phyloP scores from a whole-genome alignment of 345 rosid genomes.

The Pseudoturritis turrita region DNA sequence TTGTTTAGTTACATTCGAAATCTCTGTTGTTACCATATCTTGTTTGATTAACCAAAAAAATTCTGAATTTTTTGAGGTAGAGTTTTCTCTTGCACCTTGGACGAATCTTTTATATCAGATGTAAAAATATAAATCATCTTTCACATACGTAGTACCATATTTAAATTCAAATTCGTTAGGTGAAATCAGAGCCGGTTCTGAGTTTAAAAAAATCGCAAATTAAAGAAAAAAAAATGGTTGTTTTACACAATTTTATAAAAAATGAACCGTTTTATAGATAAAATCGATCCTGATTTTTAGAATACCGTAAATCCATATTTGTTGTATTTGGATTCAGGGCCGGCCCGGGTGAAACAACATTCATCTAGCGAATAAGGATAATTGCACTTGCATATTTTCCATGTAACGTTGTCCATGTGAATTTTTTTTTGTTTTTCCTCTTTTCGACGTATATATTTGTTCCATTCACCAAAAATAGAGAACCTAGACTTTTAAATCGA shows the following conservation, averaged over 20 bases:
- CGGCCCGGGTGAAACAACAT: slow-evolving; percentile 11
- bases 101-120: background rate
- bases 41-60: background rate
- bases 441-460: slow-evolving; percentile 14
- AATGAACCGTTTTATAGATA: no score
- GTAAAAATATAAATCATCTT: background rate
- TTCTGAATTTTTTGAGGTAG: no score
- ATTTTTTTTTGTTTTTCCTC: background rate
- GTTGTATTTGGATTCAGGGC: no score
- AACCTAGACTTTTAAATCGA: background rate
- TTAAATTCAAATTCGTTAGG: background rate
- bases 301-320: no score
- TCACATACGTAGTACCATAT: background rate
- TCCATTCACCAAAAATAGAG: slow-evolving; percentile 18
- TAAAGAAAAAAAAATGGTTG: no score
- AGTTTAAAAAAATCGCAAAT: no score
- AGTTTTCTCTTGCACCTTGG: background rate
- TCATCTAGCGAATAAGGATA: background rate
- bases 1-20: background rate
- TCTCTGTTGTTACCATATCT: background rate
- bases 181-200: no score
- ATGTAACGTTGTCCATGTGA: slow-evolving; percentile 1
- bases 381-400: background rate
- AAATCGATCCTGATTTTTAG: no score
- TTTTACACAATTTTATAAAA: no score